phyloP scores from a whole-genome alignment of 345 rosid species.

The Ceriops tagal region DNA sequence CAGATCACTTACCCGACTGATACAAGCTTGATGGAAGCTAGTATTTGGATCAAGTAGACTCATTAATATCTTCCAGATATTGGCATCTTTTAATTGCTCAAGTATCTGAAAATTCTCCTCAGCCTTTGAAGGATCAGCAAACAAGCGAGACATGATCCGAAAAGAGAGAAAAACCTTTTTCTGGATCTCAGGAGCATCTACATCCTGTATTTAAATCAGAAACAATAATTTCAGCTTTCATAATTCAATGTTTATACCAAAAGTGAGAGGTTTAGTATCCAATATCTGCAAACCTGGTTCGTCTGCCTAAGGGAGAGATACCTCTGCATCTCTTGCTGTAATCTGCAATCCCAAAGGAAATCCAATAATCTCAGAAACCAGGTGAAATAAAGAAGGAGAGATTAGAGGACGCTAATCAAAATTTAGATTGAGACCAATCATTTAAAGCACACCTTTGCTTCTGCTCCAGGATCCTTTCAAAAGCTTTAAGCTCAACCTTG shows the following conservation, averaged over 20 bases:
- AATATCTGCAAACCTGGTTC: slow-evolving; percentile 60
- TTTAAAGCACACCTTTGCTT: slow-evolving; percentile 66
- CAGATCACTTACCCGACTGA: slow-evolving; percentile 57
- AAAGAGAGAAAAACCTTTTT: slow-evolving; percentile 74
- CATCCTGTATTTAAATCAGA: slow-evolving; percentile 52
- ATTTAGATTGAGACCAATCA: slow-evolving; percentile 20
- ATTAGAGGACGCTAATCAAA: slow-evolving; percentile 15
- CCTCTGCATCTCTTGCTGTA: slow-evolving; percentile 95
- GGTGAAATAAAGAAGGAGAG: slow-evolving; percentile 26
- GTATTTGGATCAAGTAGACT: slow-evolving; percentile 70
- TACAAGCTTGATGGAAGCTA: slow-evolving; percentile 53
- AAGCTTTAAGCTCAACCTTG: slow-evolving; percentile 81
- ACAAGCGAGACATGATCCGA: slow-evolving; percentile 81
- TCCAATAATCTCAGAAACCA: slow-evolving; percentile 33
- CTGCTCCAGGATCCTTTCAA: slow-evolving; percentile 89
- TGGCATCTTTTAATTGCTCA: slow-evolving; percentile 91
- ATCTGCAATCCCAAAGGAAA: slow-evolving; percentile 63
- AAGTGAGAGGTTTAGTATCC: slow-evolving; percentile 13
- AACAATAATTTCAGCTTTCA: slow-evolving; percentile 17
- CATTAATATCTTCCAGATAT: slow-evolving; percentile 81
- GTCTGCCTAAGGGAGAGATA: slow-evolving; percentile 74
- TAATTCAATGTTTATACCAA: slow-evolving; percentile 7
- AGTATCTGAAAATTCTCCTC: slow-evolving; percentile 88
- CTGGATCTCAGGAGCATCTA: slow-evolving; percentile 76
- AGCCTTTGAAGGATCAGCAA: slow-evolving; percentile 74